Percentiles rank a stretch among this genome's conserved stretches.
These are phyloP conservation scores for Salicornia ramosissima DNA, from an alignment of 148 eudicot species.

Conservation along the genomic window DNA sequence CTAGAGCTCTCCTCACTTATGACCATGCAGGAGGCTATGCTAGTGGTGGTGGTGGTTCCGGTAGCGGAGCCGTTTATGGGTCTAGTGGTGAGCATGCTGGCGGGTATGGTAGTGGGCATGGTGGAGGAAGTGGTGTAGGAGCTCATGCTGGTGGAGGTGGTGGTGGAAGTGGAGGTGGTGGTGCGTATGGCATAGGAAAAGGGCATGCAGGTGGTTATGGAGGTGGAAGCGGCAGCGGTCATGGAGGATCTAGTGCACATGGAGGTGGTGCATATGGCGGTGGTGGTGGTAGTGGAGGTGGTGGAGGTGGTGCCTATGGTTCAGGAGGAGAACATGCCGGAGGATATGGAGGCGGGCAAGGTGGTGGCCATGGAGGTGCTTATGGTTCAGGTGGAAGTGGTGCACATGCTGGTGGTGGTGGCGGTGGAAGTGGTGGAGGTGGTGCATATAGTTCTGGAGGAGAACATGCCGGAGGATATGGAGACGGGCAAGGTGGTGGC, in stretches of 20 bases:
- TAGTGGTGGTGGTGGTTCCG: slow-evolving; percentile 20
- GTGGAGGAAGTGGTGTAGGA: slow-evolving; percentile 21
- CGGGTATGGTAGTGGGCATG: slow-evolving; percentile 26
- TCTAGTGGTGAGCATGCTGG: slow-evolving; percentile 30
- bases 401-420: slow-evolving; percentile 1
- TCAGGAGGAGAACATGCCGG: slow-evolving; percentile 13
- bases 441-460: slow-evolving; percentile 3
- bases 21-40: slow-evolving; percentile 17
- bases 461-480: slow-evolving; percentile 18
- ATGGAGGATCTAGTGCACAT: slow-evolving; percentile 1
- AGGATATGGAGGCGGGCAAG: slow-evolving; percentile 15
- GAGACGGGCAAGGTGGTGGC: slow-evolving; percentile 19
- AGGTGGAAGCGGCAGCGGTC: slow-evolving; percentile 17
- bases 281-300: not conserved
- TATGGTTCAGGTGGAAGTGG: not conserved
- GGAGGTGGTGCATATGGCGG: not conserved
- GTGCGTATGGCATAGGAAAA: slow-evolving; percentile 17
- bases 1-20: slow-evolving; percentile 45
- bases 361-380: slow-evolving; percentile 14
- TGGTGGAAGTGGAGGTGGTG: slow-evolving; percentile 19
- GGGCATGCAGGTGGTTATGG: slow-evolving; percentile 22
- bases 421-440: slow-evolving; percentile 10
- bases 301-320: slow-evolving; percentile 8
- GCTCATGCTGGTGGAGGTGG: slow-evolving; percentile 22
- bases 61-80: slow-evolving; percentile 32